Conservation (phyloP, 139 green algal genomes). For the Monoraphidium neglectum region DNA sequence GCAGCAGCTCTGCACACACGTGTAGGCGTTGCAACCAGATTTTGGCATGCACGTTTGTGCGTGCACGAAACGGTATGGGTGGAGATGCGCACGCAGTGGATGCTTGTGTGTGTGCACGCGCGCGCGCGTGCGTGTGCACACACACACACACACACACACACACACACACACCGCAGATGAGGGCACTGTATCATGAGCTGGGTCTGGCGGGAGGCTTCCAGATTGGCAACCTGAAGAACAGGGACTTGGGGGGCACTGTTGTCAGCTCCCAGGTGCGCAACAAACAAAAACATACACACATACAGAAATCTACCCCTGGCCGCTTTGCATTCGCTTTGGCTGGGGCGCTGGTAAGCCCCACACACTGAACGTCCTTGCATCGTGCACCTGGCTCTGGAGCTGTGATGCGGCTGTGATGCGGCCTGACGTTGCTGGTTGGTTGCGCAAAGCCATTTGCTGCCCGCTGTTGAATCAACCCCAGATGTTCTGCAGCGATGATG, state of each 20-base stretch:
- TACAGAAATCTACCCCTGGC: not conserved
- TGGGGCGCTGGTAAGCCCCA: not conserved
- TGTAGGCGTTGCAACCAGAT: too few species aligned
- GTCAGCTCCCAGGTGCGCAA: slow-evolving; percentile 33
- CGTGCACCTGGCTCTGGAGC: too few species aligned
- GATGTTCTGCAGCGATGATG: not conserved
- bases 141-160: too few species aligned
- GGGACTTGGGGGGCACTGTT: slow-evolving; percentile 29
- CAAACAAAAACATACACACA: not conserved
- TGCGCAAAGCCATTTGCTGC: not conserved
- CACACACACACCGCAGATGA: too few species aligned
- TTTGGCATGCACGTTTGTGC: too few species aligned
- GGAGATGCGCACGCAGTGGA: too few species aligned
- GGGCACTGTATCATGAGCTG: slow-evolving; percentile 25
- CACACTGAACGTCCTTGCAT: too few species aligned
- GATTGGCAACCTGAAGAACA: slow-evolving; percentile 36
- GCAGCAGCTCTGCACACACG: too few species aligned
- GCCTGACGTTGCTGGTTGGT: not conserved
- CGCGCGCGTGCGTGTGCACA: too few species aligned
- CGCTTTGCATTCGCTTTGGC: not conserved
- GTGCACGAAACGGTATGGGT: too few species aligned
- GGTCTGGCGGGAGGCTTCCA: not conserved
- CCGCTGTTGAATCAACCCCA: not conserved
- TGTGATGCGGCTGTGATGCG: not conserved
- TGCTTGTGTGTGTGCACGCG: too few species aligned